A percentile compares a stretch with the other conserved stretches of the same genome.
These are phyloP conservation scores for Spergularia bocconei DNA, from an alignment of 148 eudicot species.

Conservation along the genomic window DNA sequence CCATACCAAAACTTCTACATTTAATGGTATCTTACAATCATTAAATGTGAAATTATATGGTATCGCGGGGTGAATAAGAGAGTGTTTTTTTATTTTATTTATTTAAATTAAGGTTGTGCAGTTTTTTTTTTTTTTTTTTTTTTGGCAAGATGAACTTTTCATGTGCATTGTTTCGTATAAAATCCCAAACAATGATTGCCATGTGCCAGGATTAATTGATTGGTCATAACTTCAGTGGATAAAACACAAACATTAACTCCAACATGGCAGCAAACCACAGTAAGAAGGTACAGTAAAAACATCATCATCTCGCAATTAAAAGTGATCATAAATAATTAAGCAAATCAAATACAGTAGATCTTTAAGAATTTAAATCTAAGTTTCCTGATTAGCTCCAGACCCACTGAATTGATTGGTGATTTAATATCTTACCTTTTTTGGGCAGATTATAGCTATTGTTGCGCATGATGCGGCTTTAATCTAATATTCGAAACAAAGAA, in stretches of 20 bases:
- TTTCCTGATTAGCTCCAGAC: conserved; percentile 14
- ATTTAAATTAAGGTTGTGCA: too few species aligned
- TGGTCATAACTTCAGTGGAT: not conserved
- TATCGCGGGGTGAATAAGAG: not conserved
- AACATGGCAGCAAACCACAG: conserved; percentile 13
- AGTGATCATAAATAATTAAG: not conserved
- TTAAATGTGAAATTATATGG: too few species aligned
- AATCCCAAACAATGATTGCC: not conserved
- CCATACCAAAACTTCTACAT: too few species aligned
- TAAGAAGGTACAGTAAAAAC: not conserved
- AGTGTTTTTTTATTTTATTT: too few species aligned
- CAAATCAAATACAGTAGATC: not conserved
- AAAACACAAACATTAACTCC: conserved; percentile 18
- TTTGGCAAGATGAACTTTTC: too few species aligned
- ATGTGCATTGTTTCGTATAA: too few species aligned
- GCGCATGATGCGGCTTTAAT: too few species aligned
- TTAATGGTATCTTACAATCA: too few species aligned
- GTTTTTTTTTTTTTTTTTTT: too few species aligned
- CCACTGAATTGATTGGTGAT: conserved; percentile 20
- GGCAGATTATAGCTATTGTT: conserved; percentile 22
- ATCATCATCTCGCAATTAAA: conserved; percentile 16
- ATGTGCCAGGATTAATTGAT: not conserved
- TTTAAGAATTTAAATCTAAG: conserved; percentile 23
- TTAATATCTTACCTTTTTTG: conserved; percentile 28
- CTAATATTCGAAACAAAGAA: too few species aligned